phyloP scores from a whole-genome alignment of 2,329 filamentous ascomycete genomes.

The Aspergillus sergii region DNA sequence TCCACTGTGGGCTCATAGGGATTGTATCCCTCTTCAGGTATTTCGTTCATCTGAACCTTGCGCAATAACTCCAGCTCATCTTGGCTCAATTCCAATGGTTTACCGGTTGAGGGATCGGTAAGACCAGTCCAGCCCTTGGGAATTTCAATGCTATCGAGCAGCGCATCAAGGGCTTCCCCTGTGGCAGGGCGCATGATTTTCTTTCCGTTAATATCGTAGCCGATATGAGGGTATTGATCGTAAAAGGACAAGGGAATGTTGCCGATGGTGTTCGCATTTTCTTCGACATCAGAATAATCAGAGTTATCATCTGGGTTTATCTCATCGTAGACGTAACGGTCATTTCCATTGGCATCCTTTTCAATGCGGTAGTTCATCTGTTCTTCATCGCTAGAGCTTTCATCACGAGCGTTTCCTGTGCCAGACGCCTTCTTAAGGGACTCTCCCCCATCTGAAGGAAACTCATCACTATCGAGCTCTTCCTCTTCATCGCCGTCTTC shows the following conservation, averaged over 20 bases:
- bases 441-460: constrained; percentile 50
- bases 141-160: constrained; percentile 94
- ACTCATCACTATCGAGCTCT: constrained; percentile 54
- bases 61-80: constrained; percentile 88
- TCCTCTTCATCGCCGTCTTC: constrained; percentile 54
- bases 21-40: constrained; percentile 85
- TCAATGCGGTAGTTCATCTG: constrained; percentile 62
- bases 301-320: constrained; percentile 95
- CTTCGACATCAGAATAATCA: constrained; percentile 84
- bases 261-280: constrained; percentile 86
- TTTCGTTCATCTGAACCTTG: constrained; percentile 85
- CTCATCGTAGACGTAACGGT: constrained; percentile 89
- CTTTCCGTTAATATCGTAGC: constrained; percentile 98
- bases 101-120: constrained; percentile 90
- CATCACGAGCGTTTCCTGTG: constrained; percentile 23
- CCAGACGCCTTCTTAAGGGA: constrained; percentile 41
- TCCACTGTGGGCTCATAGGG: constrained; percentile 93
- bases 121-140: constrained; percentile 97
- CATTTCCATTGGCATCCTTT: constrained; percentile 85
- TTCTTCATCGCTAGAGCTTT: constrained; percentile 37
- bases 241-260: constrained; percentile 94
- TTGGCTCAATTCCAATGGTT: constrained; percentile 81
- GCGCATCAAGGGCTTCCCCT: constrained; percentile 87
- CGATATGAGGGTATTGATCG: constrained; percentile 96
- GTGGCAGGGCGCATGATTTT: constrained; percentile 95